These are phyloP conservation scores for Aaosphaeria arxii DNA, from an alignment of 2,329 filamentous ascomycete species.

Conservation along the genomic window DNA sequence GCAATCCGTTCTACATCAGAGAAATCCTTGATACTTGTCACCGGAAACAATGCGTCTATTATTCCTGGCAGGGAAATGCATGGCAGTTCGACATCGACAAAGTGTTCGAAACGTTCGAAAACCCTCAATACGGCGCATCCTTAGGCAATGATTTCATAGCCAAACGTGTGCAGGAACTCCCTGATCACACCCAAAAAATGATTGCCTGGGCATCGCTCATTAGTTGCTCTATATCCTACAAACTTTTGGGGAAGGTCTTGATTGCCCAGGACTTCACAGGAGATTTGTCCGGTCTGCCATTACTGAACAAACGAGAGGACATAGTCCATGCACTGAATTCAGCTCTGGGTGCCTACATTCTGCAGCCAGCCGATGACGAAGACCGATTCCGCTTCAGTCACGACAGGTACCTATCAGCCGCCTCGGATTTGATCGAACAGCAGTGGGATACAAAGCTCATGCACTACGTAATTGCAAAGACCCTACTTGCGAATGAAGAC, in stretches of 20 bases:
- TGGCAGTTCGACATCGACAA: conserved; percentile 87
- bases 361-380: conserved; percentile 79
- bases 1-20: conserved; percentile 87
- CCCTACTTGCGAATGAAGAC: conserved; percentile 68
- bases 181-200: conserved; percentile 70
- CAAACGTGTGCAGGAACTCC: conserved; percentile 72
- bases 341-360: conserved; percentile 74
- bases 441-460: conserved; percentile 57
- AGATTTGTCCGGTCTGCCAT: conserved; percentile 46
- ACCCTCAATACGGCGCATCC: conserved; percentile 73
- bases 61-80: conserved; percentile 76
- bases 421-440: conserved; percentile 58
- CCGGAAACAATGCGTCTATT: conserved; percentile 84
- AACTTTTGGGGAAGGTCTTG: conserved; percentile 72
- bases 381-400: conserved; percentile 85
- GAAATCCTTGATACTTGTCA: conserved; percentile 88
- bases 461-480: conserved; percentile 86
- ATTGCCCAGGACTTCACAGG: conserved; percentile 60
- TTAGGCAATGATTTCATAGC: conserved; percentile 81
- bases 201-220: conserved; percentile 84
- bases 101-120: conserved; percentile 80
- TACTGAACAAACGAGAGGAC: conserved; percentile 60
- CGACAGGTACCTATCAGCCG: conserved; percentile 79
- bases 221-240: conserved; percentile 80
- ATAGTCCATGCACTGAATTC: conserved; percentile 77